Evolutionary conservation across 768 basidiomycete species (phyloP).

Genomic region (Mycena maculata): DNA sequence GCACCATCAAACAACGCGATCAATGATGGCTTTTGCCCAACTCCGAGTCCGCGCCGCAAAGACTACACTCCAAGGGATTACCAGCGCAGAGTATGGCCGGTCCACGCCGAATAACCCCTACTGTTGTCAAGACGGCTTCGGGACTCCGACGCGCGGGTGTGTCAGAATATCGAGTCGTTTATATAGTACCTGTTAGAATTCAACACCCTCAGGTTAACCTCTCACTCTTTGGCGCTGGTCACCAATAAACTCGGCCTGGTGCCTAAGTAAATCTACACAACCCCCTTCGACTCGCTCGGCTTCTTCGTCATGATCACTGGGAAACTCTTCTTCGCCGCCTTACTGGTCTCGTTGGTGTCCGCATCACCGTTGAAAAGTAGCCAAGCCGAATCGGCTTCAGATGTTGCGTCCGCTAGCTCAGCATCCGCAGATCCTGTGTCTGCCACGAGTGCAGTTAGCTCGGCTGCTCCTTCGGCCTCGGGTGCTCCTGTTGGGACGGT

Average conservation of each 20-base stretch:
- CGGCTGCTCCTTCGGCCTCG: not conserved
- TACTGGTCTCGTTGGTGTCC: not conserved
- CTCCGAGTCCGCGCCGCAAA: too few species aligned
- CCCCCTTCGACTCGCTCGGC: too few species aligned
- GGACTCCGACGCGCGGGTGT: not conserved
- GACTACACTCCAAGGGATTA: too few species aligned
- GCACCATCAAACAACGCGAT: not conserved
- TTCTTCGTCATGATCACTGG: conserved; percentile 2
- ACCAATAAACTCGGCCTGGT: conserved; percentile 7
- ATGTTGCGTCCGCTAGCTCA: not conserved
- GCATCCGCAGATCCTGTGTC: not conserved
- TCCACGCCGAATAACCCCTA: conserved; percentile 35
- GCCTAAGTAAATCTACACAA: not conserved
- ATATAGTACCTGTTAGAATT: not conserved
- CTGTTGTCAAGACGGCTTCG: not conserved
- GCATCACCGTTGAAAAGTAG: not conserved
- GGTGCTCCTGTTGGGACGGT: not conserved
- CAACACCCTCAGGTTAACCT: not conserved
- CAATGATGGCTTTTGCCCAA: not conserved
- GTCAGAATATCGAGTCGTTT: not conserved
- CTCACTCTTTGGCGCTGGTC: conserved; percentile 4
- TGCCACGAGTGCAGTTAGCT: not conserved
- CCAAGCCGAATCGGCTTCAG: not conserved
- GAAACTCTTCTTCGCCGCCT: not conserved
- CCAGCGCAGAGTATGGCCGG: not conserved